Conservation (phyloP, 305 asterid genomes). For the Ilex paraguariensis region DNA sequence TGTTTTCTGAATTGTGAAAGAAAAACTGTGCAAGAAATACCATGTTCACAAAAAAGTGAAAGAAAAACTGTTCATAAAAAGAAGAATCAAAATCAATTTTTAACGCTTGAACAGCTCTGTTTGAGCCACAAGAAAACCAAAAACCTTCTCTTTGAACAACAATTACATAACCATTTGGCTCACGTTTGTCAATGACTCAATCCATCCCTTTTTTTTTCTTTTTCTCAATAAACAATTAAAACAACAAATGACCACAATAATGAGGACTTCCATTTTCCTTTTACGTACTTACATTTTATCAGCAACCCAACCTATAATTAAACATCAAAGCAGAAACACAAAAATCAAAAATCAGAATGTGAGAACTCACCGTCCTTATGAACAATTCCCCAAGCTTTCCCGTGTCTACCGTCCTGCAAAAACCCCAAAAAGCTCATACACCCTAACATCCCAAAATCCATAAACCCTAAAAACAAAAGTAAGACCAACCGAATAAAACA, state of each 20-base stretch:
- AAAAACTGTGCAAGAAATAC: too few relatives aligned
- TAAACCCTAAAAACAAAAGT: conserved; percentile 6
- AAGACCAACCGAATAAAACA: background rate
- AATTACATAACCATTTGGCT: too few relatives aligned
- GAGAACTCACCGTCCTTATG: conserved; percentile 57
- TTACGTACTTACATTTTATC: background rate
- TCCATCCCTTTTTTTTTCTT: too few relatives aligned
- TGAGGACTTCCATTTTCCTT: background rate
- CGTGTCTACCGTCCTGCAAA: conserved; percentile 91
- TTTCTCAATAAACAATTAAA: background rate
- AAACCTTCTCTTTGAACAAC: too few relatives aligned
- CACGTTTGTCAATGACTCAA: too few relatives aligned
- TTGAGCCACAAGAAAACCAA: too few relatives aligned
- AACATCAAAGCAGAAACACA: background rate
- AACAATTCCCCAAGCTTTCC: conserved; percentile 80
- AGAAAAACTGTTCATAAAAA: too few relatives aligned
- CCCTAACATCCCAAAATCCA: background rate
- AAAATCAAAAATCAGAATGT: background rate
- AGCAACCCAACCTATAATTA: background rate
- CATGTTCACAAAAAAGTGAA: too few relatives aligned
- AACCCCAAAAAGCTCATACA: conserved; percentile 7
- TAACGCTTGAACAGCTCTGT: too few relatives aligned
- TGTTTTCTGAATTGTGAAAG: too few relatives aligned
- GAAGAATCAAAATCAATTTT: too few relatives aligned
- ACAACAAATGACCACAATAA: background rate